A percentile compares a stretch with the other conserved stretches of the same genome.
phyloP scores from a whole-genome alignment of 2,329 filamentous ascomycete species.

The Corniculantispora saksenae region DNA sequence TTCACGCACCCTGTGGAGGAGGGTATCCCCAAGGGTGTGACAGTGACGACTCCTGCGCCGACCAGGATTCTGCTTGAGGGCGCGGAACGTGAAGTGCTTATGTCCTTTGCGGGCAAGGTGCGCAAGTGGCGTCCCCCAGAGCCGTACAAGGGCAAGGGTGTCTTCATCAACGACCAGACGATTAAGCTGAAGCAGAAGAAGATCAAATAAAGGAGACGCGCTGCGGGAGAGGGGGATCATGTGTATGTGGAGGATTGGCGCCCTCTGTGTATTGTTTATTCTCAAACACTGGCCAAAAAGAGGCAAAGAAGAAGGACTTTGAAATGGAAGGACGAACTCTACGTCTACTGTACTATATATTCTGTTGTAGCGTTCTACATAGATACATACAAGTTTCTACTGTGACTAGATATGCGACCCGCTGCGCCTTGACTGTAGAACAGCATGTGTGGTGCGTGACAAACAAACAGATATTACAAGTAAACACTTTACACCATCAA shows the following conservation, averaged over 20 bases:
- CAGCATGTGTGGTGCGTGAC: not conserved
- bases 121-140: slow-evolving; percentile 87
- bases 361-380: slow-evolving; percentile 15
- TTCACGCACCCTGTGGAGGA: slow-evolving; percentile 96
- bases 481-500: too few species aligned
- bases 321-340: not conserved
- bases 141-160: slow-evolving; percentile 99
- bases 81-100: slow-evolving; percentile 80
- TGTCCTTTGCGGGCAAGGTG: slow-evolving; percentile 88
- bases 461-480: too few species aligned
- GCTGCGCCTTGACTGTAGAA: not conserved
- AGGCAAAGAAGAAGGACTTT: not conserved
- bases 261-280: slow-evolving; percentile 9
- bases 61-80: slow-evolving; percentile 91
- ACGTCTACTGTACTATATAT: slow-evolving; percentile 12
- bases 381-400: slow-evolving; percentile 9
- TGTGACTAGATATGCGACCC: too few species aligned
- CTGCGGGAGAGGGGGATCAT: not conserved
- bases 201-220: slow-evolving; percentile 66
- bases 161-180: slow-evolving; percentile 96
- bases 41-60: slow-evolving; percentile 83
- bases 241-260: not conserved
- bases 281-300: not conserved
- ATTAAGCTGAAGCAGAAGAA: slow-evolving; percentile 99
- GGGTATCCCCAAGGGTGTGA: slow-evolving; percentile 78